Percentiles rank a stretch among this genome's conserved stretches.
phyloP scores from a whole-genome alignment of 768 basidiomycete species.

The Austroboletus eburneus region DNA sequence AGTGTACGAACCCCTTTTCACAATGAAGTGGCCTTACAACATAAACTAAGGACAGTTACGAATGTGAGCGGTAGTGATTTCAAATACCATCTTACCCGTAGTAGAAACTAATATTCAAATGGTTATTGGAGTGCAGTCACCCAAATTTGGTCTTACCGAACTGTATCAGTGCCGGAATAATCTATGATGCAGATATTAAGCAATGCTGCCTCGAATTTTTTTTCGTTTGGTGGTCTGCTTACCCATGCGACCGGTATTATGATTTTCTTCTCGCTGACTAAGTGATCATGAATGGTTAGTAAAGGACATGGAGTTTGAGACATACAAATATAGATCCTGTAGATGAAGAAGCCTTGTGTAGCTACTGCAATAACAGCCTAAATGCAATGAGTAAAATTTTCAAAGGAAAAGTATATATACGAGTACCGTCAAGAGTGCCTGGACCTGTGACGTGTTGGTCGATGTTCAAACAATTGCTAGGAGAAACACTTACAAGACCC shows the following conservation, averaged over 20 bases:
- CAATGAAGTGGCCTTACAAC: no score
- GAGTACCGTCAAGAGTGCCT: conserved; percentile 6
- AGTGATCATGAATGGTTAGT: neutral
- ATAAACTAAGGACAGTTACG: no score
- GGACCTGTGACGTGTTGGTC: no score
- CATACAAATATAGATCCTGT: conserved; percentile 12
- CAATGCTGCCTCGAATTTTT: neutral
- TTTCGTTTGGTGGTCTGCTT: neutral
- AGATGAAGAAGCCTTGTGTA: conserved; percentile 10
- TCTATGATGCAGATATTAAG: neutral
- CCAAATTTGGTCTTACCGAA: neutral
- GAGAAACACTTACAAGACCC: no score
- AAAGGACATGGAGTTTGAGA: neutral
- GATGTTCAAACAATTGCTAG: no score
- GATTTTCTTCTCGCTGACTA: conserved; percentile 7
- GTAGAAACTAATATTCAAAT: no score
- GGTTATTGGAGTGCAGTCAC: neutral
- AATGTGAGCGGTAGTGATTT: no score
- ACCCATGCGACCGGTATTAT: neutral
- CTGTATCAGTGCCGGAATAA: neutral
- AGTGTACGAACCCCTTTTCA: no score
- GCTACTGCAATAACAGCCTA: conserved; percentile 2
- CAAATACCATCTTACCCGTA: no score
- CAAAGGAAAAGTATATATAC: neutral
- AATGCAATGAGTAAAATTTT: neutral